Conservation (phyloP, 2,329 filamentous ascomycete species). For the Ophiosphaerella korrae region DNA sequence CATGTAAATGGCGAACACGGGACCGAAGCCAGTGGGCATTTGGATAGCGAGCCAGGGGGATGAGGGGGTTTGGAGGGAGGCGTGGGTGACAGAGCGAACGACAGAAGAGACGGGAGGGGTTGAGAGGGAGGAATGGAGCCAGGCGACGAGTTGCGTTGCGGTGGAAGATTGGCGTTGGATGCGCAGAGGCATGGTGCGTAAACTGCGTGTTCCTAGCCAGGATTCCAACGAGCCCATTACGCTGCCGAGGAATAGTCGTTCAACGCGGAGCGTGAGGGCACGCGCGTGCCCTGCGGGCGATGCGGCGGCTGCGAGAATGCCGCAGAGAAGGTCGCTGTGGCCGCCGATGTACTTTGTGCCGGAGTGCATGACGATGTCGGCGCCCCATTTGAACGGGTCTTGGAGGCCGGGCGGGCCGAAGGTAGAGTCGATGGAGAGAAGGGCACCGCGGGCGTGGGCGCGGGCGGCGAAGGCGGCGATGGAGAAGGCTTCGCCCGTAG, state of each 20-base stretch:
- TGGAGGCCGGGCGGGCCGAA: slow-evolving; percentile 90
- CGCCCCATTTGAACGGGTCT: slow-evolving; percentile 81
- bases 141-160: slow-evolving; percentile 71
- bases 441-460: slow-evolving; percentile 74
- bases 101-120: slow-evolving; percentile 54
- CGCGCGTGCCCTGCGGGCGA: slow-evolving; percentile 25
- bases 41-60: slow-evolving; percentile 75
- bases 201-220: slow-evolving; percentile 86
- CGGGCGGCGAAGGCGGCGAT: slow-evolving; percentile 73
- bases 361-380: slow-evolving; percentile 87
- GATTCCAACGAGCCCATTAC: slow-evolving; percentile 90
- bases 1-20: slow-evolving; percentile 81
- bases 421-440: slow-evolving; percentile 84
- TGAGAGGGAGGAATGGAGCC: slow-evolving; percentile 64
- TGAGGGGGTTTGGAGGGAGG: slow-evolving; percentile 74
- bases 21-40: slow-evolving; percentile 90
- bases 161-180: slow-evolving; percentile 77
- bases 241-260: slow-evolving; percentile 77
- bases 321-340: slow-evolving; percentile 91
- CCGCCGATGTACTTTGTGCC: slow-evolving; percentile 97
- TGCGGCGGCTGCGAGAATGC: slow-evolving; percentile 71
- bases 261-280: slow-evolving; percentile 61
- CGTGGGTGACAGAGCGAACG: slow-evolving; percentile 72
- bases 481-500: slow-evolving; percentile 78
- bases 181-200: slow-evolving; percentile 84